A percentile compares a stretch with the other conserved stretches of the same genome.
Conservation (phyloP, 805 yeast genomes). For the Zygosaccharomyces gambellarensis region DNA sequence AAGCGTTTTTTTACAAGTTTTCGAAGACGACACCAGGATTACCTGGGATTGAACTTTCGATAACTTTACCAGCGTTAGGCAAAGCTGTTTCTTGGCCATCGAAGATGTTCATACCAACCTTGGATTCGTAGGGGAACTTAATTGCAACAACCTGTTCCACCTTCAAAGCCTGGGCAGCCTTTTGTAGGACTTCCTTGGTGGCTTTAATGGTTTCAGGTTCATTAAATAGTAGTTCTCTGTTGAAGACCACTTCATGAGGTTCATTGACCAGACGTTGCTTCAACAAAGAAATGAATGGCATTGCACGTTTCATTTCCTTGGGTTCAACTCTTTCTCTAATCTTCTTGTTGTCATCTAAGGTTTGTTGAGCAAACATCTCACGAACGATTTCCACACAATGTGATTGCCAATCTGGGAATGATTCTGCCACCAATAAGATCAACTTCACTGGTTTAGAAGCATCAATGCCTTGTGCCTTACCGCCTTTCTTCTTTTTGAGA, state of each 20-base stretch:
- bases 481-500: conserved; percentile 84
- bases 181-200: conserved; percentile 52
- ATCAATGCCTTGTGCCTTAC: conserved; percentile 72
- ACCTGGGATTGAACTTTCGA: conserved; percentile 88
- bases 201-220: conserved; percentile 64
- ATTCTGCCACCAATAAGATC: conserved; percentile 65
- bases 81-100: conserved; percentile 69
- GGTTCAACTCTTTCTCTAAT: conserved; percentile 62
- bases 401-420: conserved; percentile 93
- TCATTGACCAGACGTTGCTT: conserved; percentile 72
- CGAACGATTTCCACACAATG: conserved; percentile 76
- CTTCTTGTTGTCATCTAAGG: conserved; percentile 59
- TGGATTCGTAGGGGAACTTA: conserved; percentile 58
- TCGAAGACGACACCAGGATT: conserved; percentile 78
- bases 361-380: conserved; percentile 60
- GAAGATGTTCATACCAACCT: conserved; percentile 56
- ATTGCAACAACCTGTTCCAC: conserved; percentile 57
- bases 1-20: conserved; percentile 44
- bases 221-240: conserved; percentile 79
- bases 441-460: conserved; percentile 65
- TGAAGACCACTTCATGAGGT: conserved; percentile 73
- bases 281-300: conserved; percentile 89
- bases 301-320: conserved; percentile 93
- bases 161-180: conserved; percentile 56
- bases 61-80: conserved; percentile 55